Conservation (phyloP, 2,329 filamentous ascomycete genomes). For the Diaporthe capsici region DNA sequence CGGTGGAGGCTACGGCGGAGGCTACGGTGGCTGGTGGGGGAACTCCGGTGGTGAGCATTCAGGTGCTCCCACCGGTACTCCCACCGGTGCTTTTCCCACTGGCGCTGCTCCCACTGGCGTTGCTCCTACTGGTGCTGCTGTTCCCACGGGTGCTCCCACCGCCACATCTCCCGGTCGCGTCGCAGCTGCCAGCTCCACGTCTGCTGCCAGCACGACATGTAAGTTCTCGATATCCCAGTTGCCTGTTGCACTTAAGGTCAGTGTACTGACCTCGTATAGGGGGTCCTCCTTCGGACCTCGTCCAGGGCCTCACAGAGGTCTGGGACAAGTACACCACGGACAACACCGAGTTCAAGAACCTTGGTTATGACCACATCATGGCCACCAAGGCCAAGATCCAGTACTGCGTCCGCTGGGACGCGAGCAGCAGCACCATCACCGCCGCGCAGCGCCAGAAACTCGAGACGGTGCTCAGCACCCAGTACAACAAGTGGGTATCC, state of each 20-base stretch:
- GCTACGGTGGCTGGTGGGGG: conserved; percentile 15
- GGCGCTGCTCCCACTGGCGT: not conserved
- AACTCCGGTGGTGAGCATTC: not conserved
- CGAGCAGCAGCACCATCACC: conserved; percentile 9
- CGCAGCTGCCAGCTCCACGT: conserved; percentile 12
- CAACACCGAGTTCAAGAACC: conserved; percentile 19
- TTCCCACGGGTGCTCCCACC: not conserved
- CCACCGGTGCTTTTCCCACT: not conserved
- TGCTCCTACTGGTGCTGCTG: not conserved
- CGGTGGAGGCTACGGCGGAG: not conserved
- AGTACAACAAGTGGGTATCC: conserved; percentile 31
- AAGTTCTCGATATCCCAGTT: not conserved
- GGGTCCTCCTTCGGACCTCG: conserved; percentile 11
- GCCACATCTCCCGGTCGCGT: not conserved
- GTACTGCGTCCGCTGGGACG: conserved; percentile 27
- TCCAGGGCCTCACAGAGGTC: not conserved
- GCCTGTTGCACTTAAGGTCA: not conserved
- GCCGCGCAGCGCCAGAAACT: conserved; percentile 12
- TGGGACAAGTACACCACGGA: conserved; percentile 25
- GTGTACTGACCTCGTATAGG: not conserved
- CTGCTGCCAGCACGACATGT: conserved; percentile 4
- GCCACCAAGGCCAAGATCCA: conserved; percentile 23
- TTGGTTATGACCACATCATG: conserved; percentile 15
- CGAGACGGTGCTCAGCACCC: conserved; percentile 19
- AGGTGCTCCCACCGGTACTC: not conserved